Evolutionary conservation across 2,329 filamentous ascomycete genomes (phyloP), one percentile per base, ranked within the genome.

Genomic region (Sarocladium oryzae): DNA sequence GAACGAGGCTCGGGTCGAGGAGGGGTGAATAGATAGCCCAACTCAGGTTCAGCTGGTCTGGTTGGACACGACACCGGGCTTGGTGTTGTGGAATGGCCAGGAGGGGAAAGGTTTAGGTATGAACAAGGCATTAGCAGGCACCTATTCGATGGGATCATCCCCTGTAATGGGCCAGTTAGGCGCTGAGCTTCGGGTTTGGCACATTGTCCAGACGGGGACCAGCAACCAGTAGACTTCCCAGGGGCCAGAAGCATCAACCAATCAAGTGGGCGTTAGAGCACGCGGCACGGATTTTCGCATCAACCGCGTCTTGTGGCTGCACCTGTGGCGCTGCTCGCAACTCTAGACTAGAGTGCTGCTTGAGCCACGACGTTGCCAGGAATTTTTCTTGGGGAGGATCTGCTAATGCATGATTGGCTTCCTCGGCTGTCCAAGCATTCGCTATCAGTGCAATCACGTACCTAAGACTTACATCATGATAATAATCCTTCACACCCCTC

Each of bases 381-480:
- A n/a, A n/a, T n/a, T n/a, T n/a, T n/a, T n/a, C n/a, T n/a, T n/a
- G n/a, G n/a, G n/a, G 10, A 37, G n/a, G 35, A 37, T 10, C n/a
- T 37, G n/a, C n/a, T n/a, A n/a, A 30, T 30, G 28, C 28, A 30
- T 30, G 28, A 30, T 30, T 30, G 28, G 28, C 28, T 13, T 30
- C 28, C 13, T 30, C 7, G 28, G n/a, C n/a, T n/a, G n/a, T n/a
- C n/a, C n/a, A n/a, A n/a, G n/a, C n/a, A n/a, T n/a, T n/a, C n/a
- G n/a, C n/a, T n/a, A n/a, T n/a, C n/a, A n/a, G n/a, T n/a, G n/a
- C n/a, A n/a, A n/a, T n/a, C n/a, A n/a, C n/a, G n/a, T n/a, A 37
- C 40, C 40, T 43, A 26, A 43, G 16, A 26, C 16, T 43, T 43
- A 43, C 40, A 26, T 43, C 40, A 43, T 43, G 40, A 43, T 26